Base-by-base conservation (phyloP, 1,284 basidiomycete species). In the Testicularia cyperi region DNA sequence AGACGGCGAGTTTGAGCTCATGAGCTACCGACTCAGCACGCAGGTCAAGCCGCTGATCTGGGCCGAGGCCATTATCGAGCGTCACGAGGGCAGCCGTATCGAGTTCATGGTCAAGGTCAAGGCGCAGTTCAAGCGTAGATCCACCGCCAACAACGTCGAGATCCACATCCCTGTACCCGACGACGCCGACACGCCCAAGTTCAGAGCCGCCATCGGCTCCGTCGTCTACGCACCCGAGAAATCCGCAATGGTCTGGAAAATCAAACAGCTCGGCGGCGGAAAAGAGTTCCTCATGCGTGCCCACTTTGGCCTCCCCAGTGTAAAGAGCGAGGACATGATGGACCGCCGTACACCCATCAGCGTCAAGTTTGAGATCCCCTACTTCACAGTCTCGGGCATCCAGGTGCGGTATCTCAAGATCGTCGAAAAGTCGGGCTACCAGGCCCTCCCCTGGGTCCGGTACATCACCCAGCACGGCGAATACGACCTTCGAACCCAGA, bases 91-190 rank as follows among this genome's bases (percentile, higher is more conserved):
- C 14, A 88, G 86, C 66, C 80, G 95, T 48, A 88, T 99, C 31
- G 95, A 98, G 79, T 98, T 96, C 76, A 91, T 96, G 82, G 94
- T 98, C 72, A 98, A 97, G 79, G 87, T 90, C 67, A 91, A 94
- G 74, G 94, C 92, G 5, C 94, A 98, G 77, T 98, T 98, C 83
- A 98, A 98, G 81, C 81, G 94, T 53, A 81, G 91, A 62, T 94
- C 90, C 66, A 89, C 91, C 3, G 94, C 95, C 41, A 98, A 97
- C 81, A 97, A 97, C 71, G 94, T 98, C 31, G 94, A 98, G 80
- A 88, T 98, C 46, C 94, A 89, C 78, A 92, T 99, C 2, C 92
- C 92, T 4, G 95, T 98, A 0, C 92, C 95, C 3, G 94, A 98
- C 66, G 95, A 98, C 77, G 95, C 94, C 12, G 94, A 98, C 78